These are phyloP conservation scores for Odontarrhena argentea DNA, from an alignment of 345 rosid genomes.

Conservation along the genomic window DNA sequence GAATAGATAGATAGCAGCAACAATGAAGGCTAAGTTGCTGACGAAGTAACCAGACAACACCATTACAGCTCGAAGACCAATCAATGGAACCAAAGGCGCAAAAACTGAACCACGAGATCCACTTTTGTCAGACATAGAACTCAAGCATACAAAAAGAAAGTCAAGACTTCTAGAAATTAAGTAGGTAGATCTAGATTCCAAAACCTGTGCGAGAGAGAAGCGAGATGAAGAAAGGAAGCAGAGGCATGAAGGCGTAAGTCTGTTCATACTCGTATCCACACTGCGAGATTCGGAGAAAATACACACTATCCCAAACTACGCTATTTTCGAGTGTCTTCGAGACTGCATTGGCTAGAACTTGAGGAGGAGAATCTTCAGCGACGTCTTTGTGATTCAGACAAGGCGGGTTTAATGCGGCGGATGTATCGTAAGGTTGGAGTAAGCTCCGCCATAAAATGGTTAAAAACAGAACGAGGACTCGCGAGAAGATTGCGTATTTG, in stretches of 20 bases:
- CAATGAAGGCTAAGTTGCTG: conserved; percentile 64
- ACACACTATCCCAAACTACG: conserved; percentile 90
- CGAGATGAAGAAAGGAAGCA: conserved; percentile 66
- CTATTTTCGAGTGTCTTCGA: conserved; percentile 54
- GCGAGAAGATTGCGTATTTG: conserved; percentile 60
- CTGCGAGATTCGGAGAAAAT: conserved; percentile 72
- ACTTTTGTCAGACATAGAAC: background rate
- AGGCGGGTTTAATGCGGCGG: conserved; percentile 60
- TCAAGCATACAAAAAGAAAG: background rate
- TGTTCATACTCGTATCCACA: conserved; percentile 97
- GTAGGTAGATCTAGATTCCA: background rate
- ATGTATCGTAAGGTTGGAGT: conserved; percentile 80
- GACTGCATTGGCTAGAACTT: conserved; percentile 39
- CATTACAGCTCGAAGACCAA: conserved; percentile 82
- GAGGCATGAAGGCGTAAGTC: conserved; percentile 83
- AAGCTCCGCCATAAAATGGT: conserved; percentile 67
- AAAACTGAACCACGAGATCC: conserved; percentile 52
- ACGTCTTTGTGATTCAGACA: conserved; percentile 49
- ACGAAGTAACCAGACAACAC: conserved; percentile 73
- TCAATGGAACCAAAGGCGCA: conserved; percentile 65
- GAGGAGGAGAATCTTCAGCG: conserved; percentile 24
- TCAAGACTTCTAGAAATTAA: too few species aligned
- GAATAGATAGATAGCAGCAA: conserved; percentile 56
- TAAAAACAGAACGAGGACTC: conserved; percentile 58
- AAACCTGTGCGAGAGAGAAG: conserved; percentile 67